Evolutionary conservation across 768 basidiomycete genomes (phyloP).

Genomic region (Pisolithus marmoratus): DNA sequence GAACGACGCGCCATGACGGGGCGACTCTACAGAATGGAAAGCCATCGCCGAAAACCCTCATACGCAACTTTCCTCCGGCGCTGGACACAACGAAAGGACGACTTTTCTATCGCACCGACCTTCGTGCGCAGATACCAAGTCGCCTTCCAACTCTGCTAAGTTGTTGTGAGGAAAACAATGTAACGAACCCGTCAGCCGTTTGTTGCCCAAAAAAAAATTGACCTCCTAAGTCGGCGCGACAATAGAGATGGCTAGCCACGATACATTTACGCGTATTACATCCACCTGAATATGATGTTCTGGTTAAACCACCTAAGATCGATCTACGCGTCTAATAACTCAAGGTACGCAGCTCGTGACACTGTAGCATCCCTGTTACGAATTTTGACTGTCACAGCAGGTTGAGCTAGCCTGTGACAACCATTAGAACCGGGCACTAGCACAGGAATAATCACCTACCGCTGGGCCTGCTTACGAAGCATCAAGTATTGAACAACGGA

Average conservation of each 20-base stretch:
- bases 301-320: too few species aligned
- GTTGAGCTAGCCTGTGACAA: constrained; percentile 19
- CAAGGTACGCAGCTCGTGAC: constrained; percentile 47
- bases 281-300: too few species aligned
- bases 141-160: too few species aligned
- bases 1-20: background rate
- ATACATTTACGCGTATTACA: too few species aligned
- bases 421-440: background rate
- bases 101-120: too few species aligned
- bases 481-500: constrained; percentile 49
- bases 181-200: too few species aligned
- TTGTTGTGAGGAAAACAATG: too few species aligned
- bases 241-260: too few species aligned
- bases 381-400: constrained; percentile 51
- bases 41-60: background rate
- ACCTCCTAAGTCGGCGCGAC: too few species aligned
- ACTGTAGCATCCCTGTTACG: constrained; percentile 52
- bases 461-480: constrained; percentile 44
- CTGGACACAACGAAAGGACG: too few species aligned
- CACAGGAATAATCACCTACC: constrained; percentile 20
- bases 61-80: background rate
- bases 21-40: background rate
- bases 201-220: too few species aligned
- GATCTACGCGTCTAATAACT: constrained; percentile 27
- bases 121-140: too few species aligned